Conservation (phyloP, 345 rosid genomes). For the Cardamine chenopodiifolia region DNA sequence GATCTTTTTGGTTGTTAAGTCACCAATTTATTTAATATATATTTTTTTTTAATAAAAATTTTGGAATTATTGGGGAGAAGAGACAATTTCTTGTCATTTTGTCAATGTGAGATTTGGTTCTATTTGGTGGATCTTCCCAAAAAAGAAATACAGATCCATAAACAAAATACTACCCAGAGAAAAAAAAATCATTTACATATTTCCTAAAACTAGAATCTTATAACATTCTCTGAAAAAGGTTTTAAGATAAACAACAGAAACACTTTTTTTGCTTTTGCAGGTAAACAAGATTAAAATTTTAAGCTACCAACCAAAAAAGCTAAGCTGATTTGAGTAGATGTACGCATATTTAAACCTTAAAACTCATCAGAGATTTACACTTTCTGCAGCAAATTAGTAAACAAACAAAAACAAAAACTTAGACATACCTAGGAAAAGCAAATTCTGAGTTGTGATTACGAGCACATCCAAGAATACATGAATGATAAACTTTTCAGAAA, state of each 20-base stretch:
- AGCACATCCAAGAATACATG: background rate
- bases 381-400: constrained; percentile 14
- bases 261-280: constrained; percentile 36
- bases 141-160: constrained; percentile 38
- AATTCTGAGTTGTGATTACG: background rate
- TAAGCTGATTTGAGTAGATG: constrained; percentile 1
- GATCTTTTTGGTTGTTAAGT: constrained; percentile 36
- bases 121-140: constrained; percentile 40
- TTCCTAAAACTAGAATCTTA: constrained; percentile 33
- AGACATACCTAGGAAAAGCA: constrained; percentile 2
- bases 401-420: background rate
- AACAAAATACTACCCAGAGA: constrained; percentile 25
- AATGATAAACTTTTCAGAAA: constrained; percentile 18
- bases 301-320: constrained; percentile 5
- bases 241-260: constrained; percentile 19
- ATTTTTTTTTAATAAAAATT: background rate
- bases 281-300: background rate
- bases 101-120: constrained; percentile 33
- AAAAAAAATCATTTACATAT: constrained; percentile 6
- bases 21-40: background rate
- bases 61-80: constrained; percentile 37
- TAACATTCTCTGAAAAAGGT: constrained; percentile 12
- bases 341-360: constrained; percentile 9
- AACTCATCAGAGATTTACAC: constrained; percentile 23
- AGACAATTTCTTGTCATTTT: constrained; percentile 37